Percentiles rank a stretch among this genome's conserved stretches.
Evolutionary conservation across 2,329 filamentous ascomycete species (phyloP).

Genomic region (Scortechinia acanthostroma): DNA sequence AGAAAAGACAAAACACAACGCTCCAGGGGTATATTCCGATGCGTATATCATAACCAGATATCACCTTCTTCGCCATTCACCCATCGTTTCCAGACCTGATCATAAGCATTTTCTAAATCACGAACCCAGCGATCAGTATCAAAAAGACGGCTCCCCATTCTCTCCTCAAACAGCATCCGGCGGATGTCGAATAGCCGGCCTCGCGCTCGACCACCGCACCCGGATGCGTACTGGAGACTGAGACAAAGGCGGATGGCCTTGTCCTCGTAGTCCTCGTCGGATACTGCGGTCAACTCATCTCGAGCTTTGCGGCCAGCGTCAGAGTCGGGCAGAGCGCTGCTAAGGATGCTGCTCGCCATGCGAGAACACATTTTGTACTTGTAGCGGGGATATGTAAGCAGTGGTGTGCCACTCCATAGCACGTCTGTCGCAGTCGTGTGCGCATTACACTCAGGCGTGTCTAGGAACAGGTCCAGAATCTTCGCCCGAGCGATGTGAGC

Average conservation of each 20-base stretch:
- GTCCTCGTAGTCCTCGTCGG: conserved; percentile 79
- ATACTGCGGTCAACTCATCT: conserved; percentile 67
- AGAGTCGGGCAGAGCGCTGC: conserved; percentile 73
- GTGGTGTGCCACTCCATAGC: conserved; percentile 88
- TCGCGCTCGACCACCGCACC: conserved; percentile 17
- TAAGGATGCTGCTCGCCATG: conserved; percentile 92
- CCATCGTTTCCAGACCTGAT: not conserved
- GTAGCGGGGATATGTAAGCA: conserved; percentile 84
- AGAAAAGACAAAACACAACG: not conserved
- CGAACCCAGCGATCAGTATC: not conserved
- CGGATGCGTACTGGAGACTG: conserved; percentile 48
- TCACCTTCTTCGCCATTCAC: conserved; percentile 1
- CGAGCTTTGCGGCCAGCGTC: conserved; percentile 62
- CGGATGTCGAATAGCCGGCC: not conserved
- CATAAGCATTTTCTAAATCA: conserved; percentile 1
- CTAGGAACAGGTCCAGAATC: conserved; percentile 88
- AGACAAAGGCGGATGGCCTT: conserved; percentile 64
- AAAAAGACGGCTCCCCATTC: not conserved
- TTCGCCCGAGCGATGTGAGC: conserved; percentile 87
- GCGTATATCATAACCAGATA: conserved; percentile 1
- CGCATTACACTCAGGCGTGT: conserved; percentile 96
- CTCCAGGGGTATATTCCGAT: conserved; percentile 1
- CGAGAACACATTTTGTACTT: conserved; percentile 98
- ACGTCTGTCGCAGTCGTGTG: conserved; percentile 96
- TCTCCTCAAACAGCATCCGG: not conserved